Evolutionary conservation across 345 rosid genomes (phyloP), one percentile per base, ranked within the genome.

Genomic region (Angophora floribunda): DNA sequence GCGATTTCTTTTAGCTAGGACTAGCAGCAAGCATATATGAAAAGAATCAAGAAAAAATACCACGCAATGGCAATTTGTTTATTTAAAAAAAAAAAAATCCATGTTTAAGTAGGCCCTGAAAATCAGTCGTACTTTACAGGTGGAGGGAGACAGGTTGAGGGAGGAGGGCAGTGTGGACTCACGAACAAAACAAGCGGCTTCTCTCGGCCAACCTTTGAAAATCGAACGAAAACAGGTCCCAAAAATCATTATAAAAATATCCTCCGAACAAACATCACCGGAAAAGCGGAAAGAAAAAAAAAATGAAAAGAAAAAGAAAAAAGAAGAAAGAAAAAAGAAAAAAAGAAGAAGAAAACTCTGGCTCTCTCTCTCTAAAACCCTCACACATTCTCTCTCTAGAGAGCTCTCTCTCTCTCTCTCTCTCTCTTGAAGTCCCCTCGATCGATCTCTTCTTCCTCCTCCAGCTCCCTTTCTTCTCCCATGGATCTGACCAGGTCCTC

Each of bases 201-300:
- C 82, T 41, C 26, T 13, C 85, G 21, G 85, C 89, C 87, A 9
- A 88, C 87, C 89, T 85, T 85, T 85, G 87, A 88, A 88, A 87
- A 50, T 61, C 86, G 15, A 47, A 51, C 41, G 84, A 61, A 88
- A 59, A 45, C 32, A 36, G 26, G 41, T 55, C 85, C 24, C n/a
- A 30, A 26, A 87, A 41, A 41, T 45, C 53, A 87, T 19, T 24
- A 28, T 45, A 45, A 63, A 57, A 44, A 51, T 57, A 63, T 19
- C 55, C 36, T 51, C 45, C 87, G 50, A 86, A 86, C 87, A 44
- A 32, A 85, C 87, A 32, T 52, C n/a, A 85, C 41, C 59, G 59
- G n/a, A 13, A 86, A 55, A 52, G 10, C 30, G 11, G 50, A 22
- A 10, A 55, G 44, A 12, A 21, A 12, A 53, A 86, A 36, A 22